These are phyloP conservation scores for Croton laevigatus DNA, from an alignment of 441 rosid species.

Conservation along the genomic window DNA sequence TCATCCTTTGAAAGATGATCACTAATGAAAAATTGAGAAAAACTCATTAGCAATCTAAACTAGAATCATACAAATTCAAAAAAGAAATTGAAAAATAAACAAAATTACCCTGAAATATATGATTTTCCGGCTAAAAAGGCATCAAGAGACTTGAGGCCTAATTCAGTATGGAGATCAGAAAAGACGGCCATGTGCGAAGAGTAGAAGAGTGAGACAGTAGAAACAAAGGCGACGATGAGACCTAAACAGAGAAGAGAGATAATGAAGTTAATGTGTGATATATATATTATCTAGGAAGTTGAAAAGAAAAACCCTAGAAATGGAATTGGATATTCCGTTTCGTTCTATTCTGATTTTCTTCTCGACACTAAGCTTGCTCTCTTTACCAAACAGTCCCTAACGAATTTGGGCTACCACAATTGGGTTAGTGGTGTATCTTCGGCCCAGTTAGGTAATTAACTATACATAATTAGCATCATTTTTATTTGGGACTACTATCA, in stretches of 20 bases:
- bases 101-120: constrained; percentile 56
- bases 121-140: constrained; percentile 68
- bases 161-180: constrained; percentile 49
- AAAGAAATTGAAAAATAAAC: background rate
- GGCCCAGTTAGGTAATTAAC: background rate
- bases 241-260: background rate
- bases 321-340: background rate
- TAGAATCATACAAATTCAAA: too few relatives aligned
- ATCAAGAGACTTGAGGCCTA: constrained; percentile 83
- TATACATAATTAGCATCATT: too few relatives aligned
- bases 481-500: too few relatives aligned
- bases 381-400: background rate
- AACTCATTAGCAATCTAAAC: background rate
- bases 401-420: background rate
- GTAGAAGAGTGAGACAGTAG: background rate
- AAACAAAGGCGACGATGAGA: background rate
- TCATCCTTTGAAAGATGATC: constrained; percentile 63
- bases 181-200: constrained; percentile 55
- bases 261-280: background rate
- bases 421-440: background rate
- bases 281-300: background rate
- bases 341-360: background rate
- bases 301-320: constrained; percentile 16
- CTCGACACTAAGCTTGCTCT: background rate
- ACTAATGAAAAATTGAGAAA: constrained; percentile 16